Percentiles rank a stretch among this genome's conserved stretches.
Conservation (phyloP, 2,329 filamentous ascomycete species). For the Aspergillus clavatus region DNA sequence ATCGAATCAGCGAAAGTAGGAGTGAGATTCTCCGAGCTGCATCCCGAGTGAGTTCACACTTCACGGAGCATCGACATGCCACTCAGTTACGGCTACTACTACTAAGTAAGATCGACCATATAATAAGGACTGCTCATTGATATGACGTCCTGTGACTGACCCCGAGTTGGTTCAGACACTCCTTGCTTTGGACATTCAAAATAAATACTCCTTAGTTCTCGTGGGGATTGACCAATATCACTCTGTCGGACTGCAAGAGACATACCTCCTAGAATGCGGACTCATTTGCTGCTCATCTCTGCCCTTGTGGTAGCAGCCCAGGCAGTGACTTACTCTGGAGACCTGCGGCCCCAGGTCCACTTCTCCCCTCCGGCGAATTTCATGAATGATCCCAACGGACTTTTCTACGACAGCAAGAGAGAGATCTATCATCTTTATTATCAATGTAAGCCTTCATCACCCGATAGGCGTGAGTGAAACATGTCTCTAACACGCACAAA, state of each 20-base stretch:
- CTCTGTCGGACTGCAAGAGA: not conserved
- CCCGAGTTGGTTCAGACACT: too few relatives aligned
- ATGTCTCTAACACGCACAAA: constrained; percentile 15
- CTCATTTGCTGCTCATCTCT: not conserved
- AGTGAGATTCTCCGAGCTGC: not conserved
- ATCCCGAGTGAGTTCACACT: not conserved
- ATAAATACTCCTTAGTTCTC: not conserved
- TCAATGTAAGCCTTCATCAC: constrained; percentile 45
- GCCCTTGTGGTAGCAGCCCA: constrained; percentile 2
- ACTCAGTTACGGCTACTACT: not conserved
- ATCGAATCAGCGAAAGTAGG: too few relatives aligned
- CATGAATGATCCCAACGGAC: constrained; percentile 60
- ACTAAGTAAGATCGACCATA: not conserved
- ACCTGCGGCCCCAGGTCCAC: constrained; percentile 28
- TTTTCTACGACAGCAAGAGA: constrained; percentile 52
- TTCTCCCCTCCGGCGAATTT: constrained; percentile 28
- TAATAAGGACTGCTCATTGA: not conserved
- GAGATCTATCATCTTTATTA: constrained; percentile 63
- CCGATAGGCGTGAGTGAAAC: not conserved
- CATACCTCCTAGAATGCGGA: too few relatives aligned
- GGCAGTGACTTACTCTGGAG: constrained; percentile 12
- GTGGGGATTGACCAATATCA: not conserved
- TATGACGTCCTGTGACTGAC: too few relatives aligned
- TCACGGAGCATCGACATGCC: not conserved
- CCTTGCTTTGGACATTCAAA: not conserved